Evolutionary conservation across 176 grass and related monocot species (phyloP).

Genomic region (Ananas comosus): DNA sequence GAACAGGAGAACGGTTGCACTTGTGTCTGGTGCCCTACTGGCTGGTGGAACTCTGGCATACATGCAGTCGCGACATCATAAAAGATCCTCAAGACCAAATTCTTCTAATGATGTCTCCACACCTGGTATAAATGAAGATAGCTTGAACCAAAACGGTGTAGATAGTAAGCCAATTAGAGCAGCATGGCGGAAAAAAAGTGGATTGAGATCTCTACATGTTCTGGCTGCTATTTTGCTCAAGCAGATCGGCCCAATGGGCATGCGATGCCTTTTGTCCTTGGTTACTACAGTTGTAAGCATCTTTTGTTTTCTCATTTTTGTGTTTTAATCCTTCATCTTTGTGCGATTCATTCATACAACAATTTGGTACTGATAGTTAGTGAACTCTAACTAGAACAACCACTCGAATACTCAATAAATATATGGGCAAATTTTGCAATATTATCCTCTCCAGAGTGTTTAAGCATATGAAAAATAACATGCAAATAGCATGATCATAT

Average conservation of each 20-base stretch:
- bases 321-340: not conserved
- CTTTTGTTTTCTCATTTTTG: not conserved
- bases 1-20: conserved; percentile 56
- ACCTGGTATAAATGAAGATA: conserved; percentile 29
- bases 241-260: conserved; percentile 60
- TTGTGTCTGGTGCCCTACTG: conserved; percentile 72
- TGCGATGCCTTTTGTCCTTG: conserved; percentile 57
- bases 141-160: conserved; percentile 21
- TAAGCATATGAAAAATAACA: not conserved
- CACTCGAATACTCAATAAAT: not conserved
- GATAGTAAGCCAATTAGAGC: conserved; percentile 22
- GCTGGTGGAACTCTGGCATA: conserved; percentile 79
- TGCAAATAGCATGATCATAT: not conserved
- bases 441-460: not conserved
- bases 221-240: conserved; percentile 76
- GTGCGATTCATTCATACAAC: not conserved
- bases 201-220: conserved; percentile 76
- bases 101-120: conserved; percentile 7
- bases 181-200: conserved; percentile 27
- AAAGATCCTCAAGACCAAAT: conserved; percentile 8
- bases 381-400: not conserved
- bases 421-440: not conserved
- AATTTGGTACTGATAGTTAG: not conserved
- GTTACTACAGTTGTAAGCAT: conserved; percentile 43
- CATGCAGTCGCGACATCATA: conserved; percentile 34